These are phyloP conservation scores for Auriscalpium vulgare DNA, from an alignment of 768 basidiomycete species.

Conservation along the genomic window DNA sequence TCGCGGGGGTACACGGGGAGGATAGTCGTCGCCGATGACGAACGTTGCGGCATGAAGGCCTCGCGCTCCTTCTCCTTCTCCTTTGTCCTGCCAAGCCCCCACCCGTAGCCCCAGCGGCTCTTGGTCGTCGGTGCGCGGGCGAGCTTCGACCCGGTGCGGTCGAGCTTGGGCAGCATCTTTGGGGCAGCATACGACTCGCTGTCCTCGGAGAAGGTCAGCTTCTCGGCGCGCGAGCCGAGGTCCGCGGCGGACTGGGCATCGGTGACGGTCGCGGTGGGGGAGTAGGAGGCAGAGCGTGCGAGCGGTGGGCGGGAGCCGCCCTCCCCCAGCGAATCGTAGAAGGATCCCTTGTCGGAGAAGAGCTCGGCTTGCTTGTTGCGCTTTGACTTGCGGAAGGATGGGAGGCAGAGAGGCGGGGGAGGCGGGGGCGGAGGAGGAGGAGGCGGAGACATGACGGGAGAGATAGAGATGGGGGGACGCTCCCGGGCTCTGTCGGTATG, in stretches of 20 bases:
- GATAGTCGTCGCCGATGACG: constrained; percentile 11
- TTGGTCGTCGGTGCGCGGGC: constrained; percentile 6
- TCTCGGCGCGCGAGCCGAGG: constrained; percentile 4
- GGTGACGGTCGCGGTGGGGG: constrained; percentile 12
- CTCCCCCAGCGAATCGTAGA: neutral
- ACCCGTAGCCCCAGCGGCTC: constrained; percentile 13
- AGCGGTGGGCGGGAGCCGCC: constrained; percentile 4
- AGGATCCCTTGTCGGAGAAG: constrained; percentile 9
- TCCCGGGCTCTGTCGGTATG: too few relatives aligned
- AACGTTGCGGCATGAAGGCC: constrained; percentile 7
- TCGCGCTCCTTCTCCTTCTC: constrained; percentile 16
- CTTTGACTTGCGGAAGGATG: constrained; percentile 13
- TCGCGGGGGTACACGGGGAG: constrained; percentile 15
- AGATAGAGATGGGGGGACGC: neutral
- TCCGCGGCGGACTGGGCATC: constrained; percentile 7
- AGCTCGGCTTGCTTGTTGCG: constrained; percentile 5
- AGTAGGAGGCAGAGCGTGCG: constrained; percentile 9
- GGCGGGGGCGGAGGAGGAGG: constrained; percentile 11
- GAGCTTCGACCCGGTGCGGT: constrained; percentile 14
- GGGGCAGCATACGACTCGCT: constrained; percentile 17
- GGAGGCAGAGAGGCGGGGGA: constrained; percentile 12
- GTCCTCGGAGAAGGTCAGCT: constrained; percentile 14
- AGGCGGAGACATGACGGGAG: constrained; percentile 10
- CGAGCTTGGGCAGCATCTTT: constrained; percentile 10
- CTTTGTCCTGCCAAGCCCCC: constrained; percentile 12